phyloP scores from a whole-genome alignment of 345 rosid species.

The Eucalyptus erythrocorys region DNA sequence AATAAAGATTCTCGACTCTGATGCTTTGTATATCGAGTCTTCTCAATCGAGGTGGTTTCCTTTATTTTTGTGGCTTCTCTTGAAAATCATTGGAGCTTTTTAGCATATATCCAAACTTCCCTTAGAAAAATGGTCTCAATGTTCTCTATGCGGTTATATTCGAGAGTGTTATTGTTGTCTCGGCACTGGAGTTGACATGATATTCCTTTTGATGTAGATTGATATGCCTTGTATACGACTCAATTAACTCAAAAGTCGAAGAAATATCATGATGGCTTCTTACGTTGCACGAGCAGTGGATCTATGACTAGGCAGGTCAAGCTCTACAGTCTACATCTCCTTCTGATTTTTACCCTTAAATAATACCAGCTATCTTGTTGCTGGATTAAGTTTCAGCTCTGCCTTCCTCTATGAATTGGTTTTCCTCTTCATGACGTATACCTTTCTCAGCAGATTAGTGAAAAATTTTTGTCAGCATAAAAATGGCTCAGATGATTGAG shows the following conservation, averaged over 20 bases:
- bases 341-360: not conserved
- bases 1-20: not conserved
- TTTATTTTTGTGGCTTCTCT: not conserved
- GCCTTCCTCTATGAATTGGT: not conserved
- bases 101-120: not conserved
- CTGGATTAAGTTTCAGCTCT: not conserved
- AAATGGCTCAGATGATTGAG: not conserved
- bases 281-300: constrained; percentile 19
- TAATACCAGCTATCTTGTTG: not conserved
- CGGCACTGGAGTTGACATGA: not conserved
- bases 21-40: not conserved
- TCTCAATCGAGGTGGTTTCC: not conserved
- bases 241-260: constrained; percentile 50
- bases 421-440: not conserved
- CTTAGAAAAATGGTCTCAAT: not conserved
- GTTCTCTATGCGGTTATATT: not conserved
- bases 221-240: constrained; percentile 39
- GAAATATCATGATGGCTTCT: constrained; percentile 50
- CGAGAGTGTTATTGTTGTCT: not conserved
- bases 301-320: constrained; percentile 36
- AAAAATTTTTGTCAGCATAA: not conserved
- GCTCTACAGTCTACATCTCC: not conserved
- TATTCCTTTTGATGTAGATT: constrained; percentile 4
- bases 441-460: not conserved
- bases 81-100: not conserved